A percentile compares a stretch with the other conserved stretches of the same genome.
Conservation (phyloP, 106 monocot species). For the Dactylorhiza incarnata region DNA sequence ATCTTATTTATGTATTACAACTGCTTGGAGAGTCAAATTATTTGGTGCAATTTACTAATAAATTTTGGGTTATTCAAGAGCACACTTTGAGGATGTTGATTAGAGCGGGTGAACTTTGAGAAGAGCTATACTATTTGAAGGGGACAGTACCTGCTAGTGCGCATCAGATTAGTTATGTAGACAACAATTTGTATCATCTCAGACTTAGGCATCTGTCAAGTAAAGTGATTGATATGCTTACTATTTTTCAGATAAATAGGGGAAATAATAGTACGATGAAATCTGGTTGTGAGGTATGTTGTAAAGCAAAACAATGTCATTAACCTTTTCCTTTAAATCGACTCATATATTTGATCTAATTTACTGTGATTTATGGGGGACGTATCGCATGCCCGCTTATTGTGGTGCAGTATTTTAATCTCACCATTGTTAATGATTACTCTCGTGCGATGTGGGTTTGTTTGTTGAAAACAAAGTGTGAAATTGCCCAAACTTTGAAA, state of each 20-base stretch:
- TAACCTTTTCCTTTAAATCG: not conserved
- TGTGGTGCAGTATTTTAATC: not conserved
- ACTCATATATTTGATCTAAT: conserved; percentile 1
- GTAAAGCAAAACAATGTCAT: not conserved
- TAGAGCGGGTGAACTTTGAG: not conserved
- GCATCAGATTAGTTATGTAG: no score
- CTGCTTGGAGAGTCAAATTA: no score
- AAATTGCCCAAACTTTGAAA: not conserved
- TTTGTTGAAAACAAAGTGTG: not conserved
- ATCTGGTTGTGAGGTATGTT: not conserved
- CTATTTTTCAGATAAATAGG: not conserved
- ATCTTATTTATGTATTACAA: no score
- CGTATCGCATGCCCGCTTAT: not conserved
- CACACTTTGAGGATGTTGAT: no score
- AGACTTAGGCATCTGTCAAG: not conserved
- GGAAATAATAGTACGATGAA: not conserved
- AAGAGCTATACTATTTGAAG: no score
- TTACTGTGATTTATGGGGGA: not conserved
- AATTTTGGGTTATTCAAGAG: no score
- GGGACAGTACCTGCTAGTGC: no score
- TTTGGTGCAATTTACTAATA: no score
- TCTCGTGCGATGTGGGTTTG: no score
- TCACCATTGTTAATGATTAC: not conserved
- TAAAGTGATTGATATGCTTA: not conserved
- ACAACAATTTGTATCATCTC: not conserved